Percentiles rank a stretch among this genome's conserved stretches.
Evolutionary conservation across 495 filamentous ascomycete species (phyloP).

Genomic region (Talaromyces wortmannii): DNA sequence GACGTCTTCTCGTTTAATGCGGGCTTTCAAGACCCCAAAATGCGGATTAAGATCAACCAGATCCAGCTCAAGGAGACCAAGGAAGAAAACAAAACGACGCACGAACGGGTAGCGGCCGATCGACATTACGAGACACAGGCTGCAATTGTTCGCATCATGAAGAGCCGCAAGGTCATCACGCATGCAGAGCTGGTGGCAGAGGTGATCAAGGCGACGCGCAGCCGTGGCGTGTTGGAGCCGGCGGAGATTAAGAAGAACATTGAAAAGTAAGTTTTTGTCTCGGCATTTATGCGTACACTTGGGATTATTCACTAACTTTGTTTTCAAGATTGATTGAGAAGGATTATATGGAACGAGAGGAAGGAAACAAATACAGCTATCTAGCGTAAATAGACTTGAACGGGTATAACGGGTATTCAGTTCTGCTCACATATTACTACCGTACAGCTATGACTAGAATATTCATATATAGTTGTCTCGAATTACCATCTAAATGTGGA

Average conservation of each 20-base stretch:
- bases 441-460: too few species aligned
- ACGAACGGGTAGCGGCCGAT: constrained; percentile 82
- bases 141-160: constrained; percentile 96
- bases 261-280: constrained; percentile 63
- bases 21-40: constrained; percentile 71
- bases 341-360: constrained; percentile 85
- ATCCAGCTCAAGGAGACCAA: constrained; percentile 94
- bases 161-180: constrained; percentile 79
- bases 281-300: not conserved
- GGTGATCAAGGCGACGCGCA: constrained; percentile 83
- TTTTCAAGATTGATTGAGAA: constrained; percentile 76
- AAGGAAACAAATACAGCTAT: constrained; percentile 73
- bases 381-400: constrained; percentile 53
- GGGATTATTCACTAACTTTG: not conserved
- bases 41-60: constrained; percentile 96
- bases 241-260: constrained; percentile 92
- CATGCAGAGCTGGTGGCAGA: constrained; percentile 77
- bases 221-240: constrained; percentile 73
- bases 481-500: too few species aligned
- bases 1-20: constrained; percentile 80
- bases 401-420: not conserved
- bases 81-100: constrained; percentile 86
- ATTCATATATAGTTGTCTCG: too few species aligned
- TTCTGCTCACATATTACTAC: not conserved
- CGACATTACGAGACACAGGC: constrained; percentile 94